These are phyloP conservation scores for Polychaeton citri DNA, from an alignment of 2,329 filamentous ascomycete genomes.

Conservation along the genomic window DNA sequence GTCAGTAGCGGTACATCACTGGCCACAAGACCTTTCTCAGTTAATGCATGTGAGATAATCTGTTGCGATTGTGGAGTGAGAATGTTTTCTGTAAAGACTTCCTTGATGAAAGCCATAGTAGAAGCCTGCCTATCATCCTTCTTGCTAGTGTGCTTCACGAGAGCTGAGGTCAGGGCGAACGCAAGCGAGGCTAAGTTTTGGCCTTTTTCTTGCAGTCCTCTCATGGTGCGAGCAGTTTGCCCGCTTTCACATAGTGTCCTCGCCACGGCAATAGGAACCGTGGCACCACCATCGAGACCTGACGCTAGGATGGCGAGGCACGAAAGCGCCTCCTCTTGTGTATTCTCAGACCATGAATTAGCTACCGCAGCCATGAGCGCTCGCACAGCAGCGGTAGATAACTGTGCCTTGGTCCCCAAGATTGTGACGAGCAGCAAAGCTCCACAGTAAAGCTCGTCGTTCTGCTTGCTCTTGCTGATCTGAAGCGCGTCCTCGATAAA, in stretches of 20 bases:
- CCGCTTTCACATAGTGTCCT: neutral
- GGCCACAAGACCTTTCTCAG: neutral
- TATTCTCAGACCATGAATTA: conserved; percentile 61
- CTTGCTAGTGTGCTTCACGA: neutral
- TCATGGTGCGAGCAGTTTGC: neutral
- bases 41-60: neutral
- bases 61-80: neutral
- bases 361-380: conserved; percentile 83
- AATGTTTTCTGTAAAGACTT: conserved; percentile 16
- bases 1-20: too few relatives aligned
- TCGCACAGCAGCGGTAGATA: conserved; percentile 69
- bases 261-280: neutral
- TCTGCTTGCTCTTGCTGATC: conserved; percentile 44
- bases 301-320: conserved; percentile 74
- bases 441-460: conserved; percentile 67
- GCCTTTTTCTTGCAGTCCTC: neutral
- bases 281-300: conserved; percentile 27
- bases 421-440: conserved; percentile 87
- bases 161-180: neutral
- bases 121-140: neutral
- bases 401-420: conserved; percentile 65
- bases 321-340: conserved; percentile 57
- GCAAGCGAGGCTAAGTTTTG: neutral
- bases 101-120: conserved; percentile 19
- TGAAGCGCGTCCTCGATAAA: conserved; percentile 66